phyloP scores from a whole-genome alignment of 2,329 filamentous ascomycete species.

The Aspergillus neotritici region DNA sequence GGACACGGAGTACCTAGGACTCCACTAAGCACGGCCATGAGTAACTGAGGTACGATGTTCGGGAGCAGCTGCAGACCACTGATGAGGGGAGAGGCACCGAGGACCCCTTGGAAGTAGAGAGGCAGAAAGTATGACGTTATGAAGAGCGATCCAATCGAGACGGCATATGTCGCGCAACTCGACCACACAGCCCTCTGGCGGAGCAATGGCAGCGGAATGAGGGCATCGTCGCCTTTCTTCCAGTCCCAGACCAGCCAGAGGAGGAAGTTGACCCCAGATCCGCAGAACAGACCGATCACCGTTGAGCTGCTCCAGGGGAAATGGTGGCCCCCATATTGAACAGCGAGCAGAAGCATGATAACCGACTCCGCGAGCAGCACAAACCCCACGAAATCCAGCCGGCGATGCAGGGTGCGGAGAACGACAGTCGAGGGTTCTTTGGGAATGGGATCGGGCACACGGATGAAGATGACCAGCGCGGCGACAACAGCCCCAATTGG shows the following conservation, averaged over 20 bases:
- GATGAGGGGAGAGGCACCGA: conserved; percentile 20
- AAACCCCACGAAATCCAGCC: conserved; percentile 49
- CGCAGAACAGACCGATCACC: conserved; percentile 39
- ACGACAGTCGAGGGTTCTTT: conserved; percentile 1
- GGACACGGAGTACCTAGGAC: conserved; percentile 20
- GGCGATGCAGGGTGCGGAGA: conserved; percentile 13
- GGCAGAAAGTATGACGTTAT: conserved; percentile 43
- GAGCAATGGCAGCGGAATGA: conserved; percentile 10
- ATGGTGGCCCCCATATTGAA: conserved; percentile 53
- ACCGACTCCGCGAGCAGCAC: conserved; percentile 49
- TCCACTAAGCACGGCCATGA: conserved; percentile 31
- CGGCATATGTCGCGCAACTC: conserved; percentile 24
- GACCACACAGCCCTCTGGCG: conserved; percentile 12
- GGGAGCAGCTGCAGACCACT: conserved; percentile 25
- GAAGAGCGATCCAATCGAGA: conserved; percentile 30
- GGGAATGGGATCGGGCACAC: conserved; percentile 8
- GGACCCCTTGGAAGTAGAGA: conserved; percentile 46
- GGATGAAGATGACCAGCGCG: conserved; percentile 20
- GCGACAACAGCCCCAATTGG: conserved; percentile 35
- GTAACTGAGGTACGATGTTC: conserved; percentile 27
- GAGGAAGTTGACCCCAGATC: conserved; percentile 8
- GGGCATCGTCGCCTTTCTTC: conserved; percentile 9
- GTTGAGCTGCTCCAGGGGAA: conserved; percentile 45
- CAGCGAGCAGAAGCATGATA: conserved; percentile 50
- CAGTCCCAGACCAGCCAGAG: conserved; percentile 12